Base-by-base conservation (phyloP, 2,329 filamentous ascomycete genomes). In the Clonostachys rosea region DNA sequence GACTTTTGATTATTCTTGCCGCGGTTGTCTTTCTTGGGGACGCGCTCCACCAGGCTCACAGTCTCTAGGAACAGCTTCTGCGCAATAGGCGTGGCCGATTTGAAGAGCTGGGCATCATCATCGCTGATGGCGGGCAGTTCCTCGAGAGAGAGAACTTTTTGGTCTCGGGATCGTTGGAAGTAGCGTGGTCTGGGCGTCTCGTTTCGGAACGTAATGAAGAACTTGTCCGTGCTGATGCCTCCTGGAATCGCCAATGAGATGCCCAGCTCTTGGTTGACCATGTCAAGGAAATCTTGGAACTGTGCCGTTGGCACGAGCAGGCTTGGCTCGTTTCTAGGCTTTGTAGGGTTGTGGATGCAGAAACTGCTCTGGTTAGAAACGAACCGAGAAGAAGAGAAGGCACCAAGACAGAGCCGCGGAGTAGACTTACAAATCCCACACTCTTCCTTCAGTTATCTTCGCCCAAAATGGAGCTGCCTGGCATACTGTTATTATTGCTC, bases 341-440 rank as follows among this genome's bases (percentile, higher is more conserved):
- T 62, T 14, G 59, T 52, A 0, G 79, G 77, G 43, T 79, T 70
- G 59, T 83, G 74, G 35, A 90, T 59, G 61, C 87, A 91, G 64
- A 85, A 90, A 47, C 86, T 89, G 43, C 8, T 14, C 12, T 11
- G 9, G 24, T 37, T 3, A 42, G 14, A 16, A 34, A 18, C 48
- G 40, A 45, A 8, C 44, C 33, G 1, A 35, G 13, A 8, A 5
- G 11, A n/a, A 34, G 37, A 10, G 16, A 18, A 42, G n/a, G 13
- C 17, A 35, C 8, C 24, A 30, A 30, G 24, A 30, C 4, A 30
- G 9, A 10, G 9, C 24, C 12, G 30, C 9, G 1, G 24, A 30
- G 24, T 30, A 9, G 24, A 46, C 84, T 75, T 73, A 94, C 88
- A 95, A 69, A 52, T 92, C 83, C 91, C 91, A 96, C 11, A 70